phyloP scores from a whole-genome alignment of 495 filamentous ascomycete genomes.

The Amphirosellinia nigrospora region DNA sequence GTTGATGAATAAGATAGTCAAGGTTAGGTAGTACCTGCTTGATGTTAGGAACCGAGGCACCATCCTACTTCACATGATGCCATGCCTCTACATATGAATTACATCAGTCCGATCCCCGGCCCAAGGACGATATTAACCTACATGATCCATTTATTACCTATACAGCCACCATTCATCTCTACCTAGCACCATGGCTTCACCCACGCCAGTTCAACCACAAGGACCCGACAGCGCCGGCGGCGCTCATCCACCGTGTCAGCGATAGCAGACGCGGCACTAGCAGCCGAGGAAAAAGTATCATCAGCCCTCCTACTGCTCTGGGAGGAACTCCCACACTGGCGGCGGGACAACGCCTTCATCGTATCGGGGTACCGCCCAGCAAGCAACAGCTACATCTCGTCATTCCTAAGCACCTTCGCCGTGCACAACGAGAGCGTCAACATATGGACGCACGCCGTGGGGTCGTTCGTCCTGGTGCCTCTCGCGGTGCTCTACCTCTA shows the following conservation, averaged over 20 bases:
- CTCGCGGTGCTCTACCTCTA: slow-evolving; percentile 43
- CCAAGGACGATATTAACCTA: not conserved
- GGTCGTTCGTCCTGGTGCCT: slow-evolving; percentile 56
- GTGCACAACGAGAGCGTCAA: slow-evolving; percentile 92
- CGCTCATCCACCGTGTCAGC: slow-evolving; percentile 30
- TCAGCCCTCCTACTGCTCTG: slow-evolving; percentile 43
- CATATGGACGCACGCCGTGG: slow-evolving; percentile 86
- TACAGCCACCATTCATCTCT: not conserved
- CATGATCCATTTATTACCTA: not conserved
- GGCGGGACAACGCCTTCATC: slow-evolving; percentile 55
- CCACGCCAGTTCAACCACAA: not conserved
- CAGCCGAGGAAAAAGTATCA: slow-evolving; percentile 39
- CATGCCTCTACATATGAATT: not conserved
- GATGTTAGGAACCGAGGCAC: not conserved
- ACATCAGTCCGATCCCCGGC: not conserved
- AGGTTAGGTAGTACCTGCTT: not conserved
- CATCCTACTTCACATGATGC: not conserved
- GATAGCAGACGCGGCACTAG: slow-evolving; percentile 30
- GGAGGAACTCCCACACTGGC: slow-evolving; percentile 54
- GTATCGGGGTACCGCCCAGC: slow-evolving; percentile 47
- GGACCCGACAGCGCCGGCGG: slow-evolving; percentile 29
- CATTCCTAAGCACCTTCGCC: slow-evolving; percentile 43
- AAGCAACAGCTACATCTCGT: slow-evolving; percentile 45
- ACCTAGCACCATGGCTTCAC: slow-evolving; percentile 29
- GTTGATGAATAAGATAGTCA: slow-evolving; percentile 1